phyloP scores from a whole-genome alignment of 2,329 filamentous ascomycete genomes.

The Exserohilum turcica region DNA sequence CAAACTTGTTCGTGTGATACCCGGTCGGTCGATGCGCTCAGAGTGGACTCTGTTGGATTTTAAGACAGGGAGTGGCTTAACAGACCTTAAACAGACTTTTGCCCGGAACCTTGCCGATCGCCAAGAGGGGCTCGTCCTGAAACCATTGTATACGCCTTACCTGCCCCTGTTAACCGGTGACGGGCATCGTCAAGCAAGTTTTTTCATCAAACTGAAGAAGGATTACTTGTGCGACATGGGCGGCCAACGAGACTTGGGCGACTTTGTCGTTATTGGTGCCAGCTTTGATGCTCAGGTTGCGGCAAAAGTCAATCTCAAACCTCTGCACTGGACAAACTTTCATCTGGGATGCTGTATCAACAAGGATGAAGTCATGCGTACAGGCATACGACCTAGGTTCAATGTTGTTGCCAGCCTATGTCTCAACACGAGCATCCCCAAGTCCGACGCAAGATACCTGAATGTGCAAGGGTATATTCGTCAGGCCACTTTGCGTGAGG shows the following conservation, averaged over 20 bases:
- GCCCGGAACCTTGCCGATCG: slow-evolving; percentile 67
- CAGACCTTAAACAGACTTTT: slow-evolving; percentile 57
- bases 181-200: slow-evolving; percentile 40
- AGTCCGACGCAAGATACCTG: slow-evolving; percentile 50
- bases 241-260: slow-evolving; percentile 68
- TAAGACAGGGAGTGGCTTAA: slow-evolving; percentile 38
- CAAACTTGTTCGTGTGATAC: slow-evolving; percentile 58
- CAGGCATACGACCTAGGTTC: slow-evolving; percentile 63
- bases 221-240: slow-evolving; percentile 80
- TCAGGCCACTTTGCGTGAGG: slow-evolving; percentile 32
- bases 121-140: slow-evolving; percentile 81
- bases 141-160: slow-evolving; percentile 76
- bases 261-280: slow-evolving; percentile 80
- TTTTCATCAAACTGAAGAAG: slow-evolving; percentile 86
- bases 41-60: slow-evolving; percentile 73
- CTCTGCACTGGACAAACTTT: slow-evolving; percentile 77
- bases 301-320: slow-evolving; percentile 58
- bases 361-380: slow-evolving; percentile 61
- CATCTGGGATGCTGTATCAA: slow-evolving; percentile 78
- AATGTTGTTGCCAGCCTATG: slow-evolving; percentile 64
- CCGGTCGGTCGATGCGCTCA: slow-evolving; percentile 70
- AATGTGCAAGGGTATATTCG: slow-evolving; percentile 50
- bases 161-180: slow-evolving; percentile 54
- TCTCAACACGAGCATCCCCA: slow-evolving; percentile 55
- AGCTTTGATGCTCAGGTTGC: slow-evolving; percentile 70